Evolutionary conservation across 2,329 filamentous ascomycete species (phyloP), one percentile per base, ranked within the genome.

Genomic region (Alternaria solani): DNA sequence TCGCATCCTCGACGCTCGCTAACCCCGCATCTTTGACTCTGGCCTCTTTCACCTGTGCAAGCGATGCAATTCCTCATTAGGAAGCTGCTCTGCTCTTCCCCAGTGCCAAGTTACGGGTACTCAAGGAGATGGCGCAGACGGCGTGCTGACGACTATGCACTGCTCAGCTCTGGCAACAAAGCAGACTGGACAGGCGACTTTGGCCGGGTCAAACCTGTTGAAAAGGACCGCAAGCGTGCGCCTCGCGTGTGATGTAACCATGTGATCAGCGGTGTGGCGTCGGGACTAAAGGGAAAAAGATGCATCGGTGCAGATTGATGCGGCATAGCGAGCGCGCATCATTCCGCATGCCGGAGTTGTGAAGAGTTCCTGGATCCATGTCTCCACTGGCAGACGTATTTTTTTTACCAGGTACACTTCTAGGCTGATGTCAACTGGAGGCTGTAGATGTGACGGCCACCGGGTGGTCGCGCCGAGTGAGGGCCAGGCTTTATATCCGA

Each of bases 181-280:
- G 46, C 30, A 47, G 41, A 23, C 23, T 53, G n/a, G 43, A 26
- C 51, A 38, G 44, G 57, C 52, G 57, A 55, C 57, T 51, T 56
- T 54, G 36, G 57, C 52, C 51, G 57, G 51, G 38, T 38, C 57
- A 9, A 59, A 36, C 23, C 38, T 47, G 38, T 25, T 30, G 14
- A 49, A 48, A 39, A 54, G 36, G 55, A 39, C 41, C 49, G 49
- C 38, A 36, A 38, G 49, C 55, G 55, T 51, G 56, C 51, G 51
- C 39, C 57, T 56, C 53, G 57, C 57, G 57, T 52, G 54, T 60
- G 46, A 49, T 51, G 46, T 20, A 42, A 55, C 57, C 44, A 57
- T 57, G 57, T 51, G 57, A 69, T 71, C 61, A 66, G 49, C 67
- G 56, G 62, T 65, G 65, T 70, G 67, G 67, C 68, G 68, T 57